Conservation (phyloP, 371 early-diverging fungal genomes). For the Funneliformis caledonium region DNA sequence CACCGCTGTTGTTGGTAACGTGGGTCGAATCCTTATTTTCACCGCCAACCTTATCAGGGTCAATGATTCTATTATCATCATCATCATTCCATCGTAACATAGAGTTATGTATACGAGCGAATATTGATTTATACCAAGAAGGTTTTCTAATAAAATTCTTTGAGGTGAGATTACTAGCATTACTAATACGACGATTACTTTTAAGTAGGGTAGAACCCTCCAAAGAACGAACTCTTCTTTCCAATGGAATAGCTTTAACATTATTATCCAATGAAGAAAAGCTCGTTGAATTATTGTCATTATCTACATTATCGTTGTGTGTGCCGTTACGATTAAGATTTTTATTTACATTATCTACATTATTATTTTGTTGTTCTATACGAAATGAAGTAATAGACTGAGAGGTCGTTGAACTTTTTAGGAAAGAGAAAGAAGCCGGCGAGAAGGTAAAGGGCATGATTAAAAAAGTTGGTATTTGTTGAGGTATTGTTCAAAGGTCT, state of each 20-base stretch:
- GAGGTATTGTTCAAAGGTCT: too few relatives aligned
- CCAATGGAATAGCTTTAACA: background rate
- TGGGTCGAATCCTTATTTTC: background rate
- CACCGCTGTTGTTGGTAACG: background rate
- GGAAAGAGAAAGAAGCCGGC: background rate
- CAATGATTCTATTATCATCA: background rate
- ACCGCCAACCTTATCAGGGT: background rate
- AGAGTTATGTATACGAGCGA: background rate
- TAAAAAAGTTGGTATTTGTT: too few relatives aligned
- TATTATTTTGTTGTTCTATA: background rate
- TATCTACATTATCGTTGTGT: background rate
- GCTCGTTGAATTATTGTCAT: too few relatives aligned
- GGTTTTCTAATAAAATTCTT: background rate
- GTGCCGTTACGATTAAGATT: background rate
- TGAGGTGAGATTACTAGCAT: background rate
- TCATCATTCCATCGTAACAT: background rate
- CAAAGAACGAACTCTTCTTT: constrained; percentile 5
- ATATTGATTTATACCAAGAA: background rate
- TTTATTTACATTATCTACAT: background rate
- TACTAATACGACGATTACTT: background rate
- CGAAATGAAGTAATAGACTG: too few relatives aligned
- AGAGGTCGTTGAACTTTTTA: constrained; percentile 1
- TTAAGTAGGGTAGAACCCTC: background rate
- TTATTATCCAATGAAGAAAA: background rate
- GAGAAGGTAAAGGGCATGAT: constrained; percentile 2